phyloP scores from a whole-genome alignment of 257 asterid species.

The Penstemon davidsonii region DNA sequence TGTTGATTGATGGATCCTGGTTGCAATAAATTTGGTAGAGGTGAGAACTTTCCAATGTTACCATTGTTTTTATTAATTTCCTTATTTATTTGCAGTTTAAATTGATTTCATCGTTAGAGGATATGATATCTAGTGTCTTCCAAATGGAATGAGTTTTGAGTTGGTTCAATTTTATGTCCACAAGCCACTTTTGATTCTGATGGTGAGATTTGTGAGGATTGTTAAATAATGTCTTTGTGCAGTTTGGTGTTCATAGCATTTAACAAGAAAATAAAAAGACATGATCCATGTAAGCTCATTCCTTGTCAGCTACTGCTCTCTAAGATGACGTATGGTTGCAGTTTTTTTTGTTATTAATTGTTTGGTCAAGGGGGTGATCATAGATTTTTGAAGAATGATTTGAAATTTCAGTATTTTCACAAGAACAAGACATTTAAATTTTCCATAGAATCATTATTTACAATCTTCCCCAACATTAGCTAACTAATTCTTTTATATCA shows the following conservation, averaged over 20 bases:
- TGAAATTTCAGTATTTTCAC: too few relatives aligned
- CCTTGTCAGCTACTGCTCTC: too few relatives aligned
- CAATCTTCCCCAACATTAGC: too few relatives aligned
- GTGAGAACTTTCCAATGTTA: slow-evolving; percentile 20
- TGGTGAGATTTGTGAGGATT: not conserved
- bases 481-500: too few relatives aligned
- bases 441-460: too few relatives aligned
- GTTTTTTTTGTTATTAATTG: not conserved
- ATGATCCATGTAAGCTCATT: too few relatives aligned
- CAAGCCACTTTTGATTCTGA: slow-evolving; percentile 4
- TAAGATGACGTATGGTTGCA: too few relatives aligned
- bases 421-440: too few relatives aligned
- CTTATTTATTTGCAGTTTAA: not conserved
- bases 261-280: too few relatives aligned
- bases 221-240: too few relatives aligned
- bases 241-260: too few relatives aligned
- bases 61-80: slow-evolving; percentile 6
- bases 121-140: not conserved
- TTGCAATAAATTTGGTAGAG: slow-evolving; percentile 42
- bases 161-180: slow-evolving; percentile 1
- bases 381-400: not conserved
- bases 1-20: slow-evolving; percentile 35
- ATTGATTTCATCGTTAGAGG: not conserved
- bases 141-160: not conserved
- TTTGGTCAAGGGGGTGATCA: slow-evolving; percentile 12